Evolutionary conservation across 2,329 filamentous ascomycete species (phyloP).

Genomic region (Arthrinium puccinioides): DNA sequence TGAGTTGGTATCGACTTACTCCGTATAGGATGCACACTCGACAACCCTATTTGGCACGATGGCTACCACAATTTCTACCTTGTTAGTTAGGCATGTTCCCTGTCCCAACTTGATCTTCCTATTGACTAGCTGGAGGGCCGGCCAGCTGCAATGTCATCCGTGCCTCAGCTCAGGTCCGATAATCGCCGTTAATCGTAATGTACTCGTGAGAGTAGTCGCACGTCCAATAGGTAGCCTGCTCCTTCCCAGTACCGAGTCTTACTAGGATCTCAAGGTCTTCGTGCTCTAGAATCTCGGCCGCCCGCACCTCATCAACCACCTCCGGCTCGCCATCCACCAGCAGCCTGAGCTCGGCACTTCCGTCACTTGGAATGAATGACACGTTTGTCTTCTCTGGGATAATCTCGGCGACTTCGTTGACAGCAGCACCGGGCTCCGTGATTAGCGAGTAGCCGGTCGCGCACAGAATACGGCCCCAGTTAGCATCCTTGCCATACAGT

Average conservation of each 20-base stretch:
- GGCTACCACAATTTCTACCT: too few species aligned
- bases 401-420: constrained; percentile 56
- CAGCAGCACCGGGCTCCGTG: constrained; percentile 44
- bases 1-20: too few species aligned
- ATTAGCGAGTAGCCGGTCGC: constrained; percentile 77
- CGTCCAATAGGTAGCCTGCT: constrained; percentile 72
- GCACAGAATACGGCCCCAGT: constrained; percentile 96
- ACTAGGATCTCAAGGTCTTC: constrained; percentile 78
- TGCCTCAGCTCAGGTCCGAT: too few species aligned
- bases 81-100: too few species aligned
- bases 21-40: too few species aligned
- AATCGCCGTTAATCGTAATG: constrained; percentile 62
- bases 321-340: constrained; percentile 76
- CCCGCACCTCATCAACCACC: constrained; percentile 67
- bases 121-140: too few species aligned
- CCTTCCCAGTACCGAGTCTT: constrained; percentile 58
- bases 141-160: too few species aligned
- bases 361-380: constrained; percentile 70
- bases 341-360: constrained; percentile 68
- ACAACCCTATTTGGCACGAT: too few species aligned
- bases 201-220: constrained; percentile 85
- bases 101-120: too few species aligned
- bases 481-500: constrained; percentile 92
- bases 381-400: constrained; percentile 64
- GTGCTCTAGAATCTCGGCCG: constrained; percentile 68